Evolutionary conservation across 768 basidiomycete species (phyloP).

Genomic region (Galerina sulciceps): DNA sequence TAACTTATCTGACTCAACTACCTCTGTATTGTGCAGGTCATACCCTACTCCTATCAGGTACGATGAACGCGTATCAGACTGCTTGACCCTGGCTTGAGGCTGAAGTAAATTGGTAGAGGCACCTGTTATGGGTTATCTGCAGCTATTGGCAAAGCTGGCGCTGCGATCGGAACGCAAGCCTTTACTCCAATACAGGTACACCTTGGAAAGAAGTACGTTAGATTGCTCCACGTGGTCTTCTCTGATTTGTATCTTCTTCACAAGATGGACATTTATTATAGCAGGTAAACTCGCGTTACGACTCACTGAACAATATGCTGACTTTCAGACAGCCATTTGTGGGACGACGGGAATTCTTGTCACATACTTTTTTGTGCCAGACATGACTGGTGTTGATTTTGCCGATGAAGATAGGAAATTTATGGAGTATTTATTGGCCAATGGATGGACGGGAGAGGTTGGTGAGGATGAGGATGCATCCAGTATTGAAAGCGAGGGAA

Average conservation of each 20-base stretch:
- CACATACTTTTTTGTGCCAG: constrained; percentile 71
- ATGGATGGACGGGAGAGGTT: constrained; percentile 69
- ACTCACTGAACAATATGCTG: neutral
- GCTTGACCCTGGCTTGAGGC: neutral
- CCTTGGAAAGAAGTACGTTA: constrained; percentile 62
- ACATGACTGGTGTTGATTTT: constrained; percentile 69
- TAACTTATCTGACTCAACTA: neutral
- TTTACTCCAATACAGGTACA: constrained; percentile 72
- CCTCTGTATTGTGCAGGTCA: constrained; percentile 40
- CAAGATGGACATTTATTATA: constrained; percentile 70
- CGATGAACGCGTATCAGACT: neutral
- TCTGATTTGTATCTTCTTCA: neutral
- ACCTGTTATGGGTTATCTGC: constrained; percentile 74
- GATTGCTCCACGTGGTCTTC: neutral
- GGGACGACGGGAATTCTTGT: constrained; percentile 65
- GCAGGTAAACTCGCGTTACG: constrained; percentile 16
- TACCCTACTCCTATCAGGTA: constrained; percentile 69
- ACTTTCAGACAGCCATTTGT: constrained; percentile 52
- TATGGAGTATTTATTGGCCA: constrained; percentile 58
- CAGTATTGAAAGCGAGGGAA: constrained; percentile 1
- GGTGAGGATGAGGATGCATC: constrained; percentile 53
- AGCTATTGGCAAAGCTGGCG: constrained; percentile 72
- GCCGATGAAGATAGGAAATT: constrained; percentile 69
- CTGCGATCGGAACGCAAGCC: constrained; percentile 71
- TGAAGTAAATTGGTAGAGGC: constrained; percentile 38